Conservation (phyloP, 257 asterid species). For the Gentiana macrophylla region DNA sequence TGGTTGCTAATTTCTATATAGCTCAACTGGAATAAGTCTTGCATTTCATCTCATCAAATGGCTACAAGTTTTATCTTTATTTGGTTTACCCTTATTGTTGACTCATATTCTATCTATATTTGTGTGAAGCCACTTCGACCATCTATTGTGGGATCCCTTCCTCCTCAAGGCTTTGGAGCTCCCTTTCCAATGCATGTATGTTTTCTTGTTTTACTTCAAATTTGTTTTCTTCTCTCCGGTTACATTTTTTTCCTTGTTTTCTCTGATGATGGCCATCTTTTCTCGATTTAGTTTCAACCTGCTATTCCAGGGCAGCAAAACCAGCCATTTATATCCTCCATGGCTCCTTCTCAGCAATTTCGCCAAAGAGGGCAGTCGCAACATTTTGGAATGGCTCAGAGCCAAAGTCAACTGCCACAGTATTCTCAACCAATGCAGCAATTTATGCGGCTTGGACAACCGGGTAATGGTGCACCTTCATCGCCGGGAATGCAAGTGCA, state of each 20-base stretch:
- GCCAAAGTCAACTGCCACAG: constrained; percentile 55
- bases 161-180: constrained; percentile 50
- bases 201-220: constrained; percentile 6
- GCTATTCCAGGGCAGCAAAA: constrained; percentile 46
- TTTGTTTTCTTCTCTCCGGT: constrained; percentile 3
- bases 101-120: constrained; percentile 2
- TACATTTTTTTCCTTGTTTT: too few relatives aligned
- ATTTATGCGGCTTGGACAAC: constrained; percentile 47
- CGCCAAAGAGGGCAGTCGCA: constrained; percentile 52
- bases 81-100: neutral
- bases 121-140: constrained; percentile 44
- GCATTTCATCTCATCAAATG: too few relatives aligned
- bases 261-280: constrained; percentile 7
- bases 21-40: too few relatives aligned
- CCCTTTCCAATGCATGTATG: constrained; percentile 73
- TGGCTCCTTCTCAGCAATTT: constrained; percentile 53
- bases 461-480: constrained; percentile 43
- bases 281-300: constrained; percentile 56
- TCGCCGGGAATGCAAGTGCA: constrained; percentile 24
- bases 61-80: too few relatives aligned
- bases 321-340: constrained; percentile 42
- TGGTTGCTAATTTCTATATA: too few relatives aligned
- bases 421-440: constrained; percentile 74
- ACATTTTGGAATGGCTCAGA: constrained; percentile 47
- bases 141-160: constrained; percentile 59